Evolutionary conservation across 148 eudicot genomes (phyloP).

Genomic region (Fagopyrum tataricum): DNA sequence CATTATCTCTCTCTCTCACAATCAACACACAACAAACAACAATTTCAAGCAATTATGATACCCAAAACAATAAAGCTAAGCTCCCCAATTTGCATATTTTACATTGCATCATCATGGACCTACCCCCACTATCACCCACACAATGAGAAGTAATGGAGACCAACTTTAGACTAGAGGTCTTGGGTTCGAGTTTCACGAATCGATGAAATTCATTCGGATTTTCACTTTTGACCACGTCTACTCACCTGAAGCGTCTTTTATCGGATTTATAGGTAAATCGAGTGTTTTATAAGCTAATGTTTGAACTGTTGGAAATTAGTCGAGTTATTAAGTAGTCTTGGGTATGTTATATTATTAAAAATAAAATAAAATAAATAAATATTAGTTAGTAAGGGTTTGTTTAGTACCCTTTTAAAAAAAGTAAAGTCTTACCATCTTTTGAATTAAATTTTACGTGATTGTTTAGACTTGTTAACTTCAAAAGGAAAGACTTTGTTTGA

Average conservation of each 20-base stretch:
- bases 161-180: too few species aligned
- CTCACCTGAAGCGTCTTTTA: too few species aligned
- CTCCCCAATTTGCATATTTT: neutral
- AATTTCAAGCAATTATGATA: conserved; percentile 8
- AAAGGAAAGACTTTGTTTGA: conserved; percentile 4
- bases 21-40: neutral
- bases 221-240: too few species aligned
- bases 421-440: neutral
- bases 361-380: neutral
- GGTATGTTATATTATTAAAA: too few species aligned
- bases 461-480: neutral
- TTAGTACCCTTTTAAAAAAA: neutral
- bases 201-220: too few species aligned
- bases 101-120: conserved; percentile 5
- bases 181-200: too few species aligned
- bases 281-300: too few species aligned
- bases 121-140: neutral
- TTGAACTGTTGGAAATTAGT: too few species aligned
- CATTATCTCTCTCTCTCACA: neutral
- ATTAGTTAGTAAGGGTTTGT: neutral
- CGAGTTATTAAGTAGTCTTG: too few species aligned
- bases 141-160: neutral
- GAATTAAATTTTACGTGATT: neutral
- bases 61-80: conserved; percentile 6
- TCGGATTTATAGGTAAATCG: too few species aligned